Evolutionary conservation across 371 early-diverging fungal species (phyloP), one percentile per base, ranked within the genome.

Genomic region (Mortierella sp.): DNA sequence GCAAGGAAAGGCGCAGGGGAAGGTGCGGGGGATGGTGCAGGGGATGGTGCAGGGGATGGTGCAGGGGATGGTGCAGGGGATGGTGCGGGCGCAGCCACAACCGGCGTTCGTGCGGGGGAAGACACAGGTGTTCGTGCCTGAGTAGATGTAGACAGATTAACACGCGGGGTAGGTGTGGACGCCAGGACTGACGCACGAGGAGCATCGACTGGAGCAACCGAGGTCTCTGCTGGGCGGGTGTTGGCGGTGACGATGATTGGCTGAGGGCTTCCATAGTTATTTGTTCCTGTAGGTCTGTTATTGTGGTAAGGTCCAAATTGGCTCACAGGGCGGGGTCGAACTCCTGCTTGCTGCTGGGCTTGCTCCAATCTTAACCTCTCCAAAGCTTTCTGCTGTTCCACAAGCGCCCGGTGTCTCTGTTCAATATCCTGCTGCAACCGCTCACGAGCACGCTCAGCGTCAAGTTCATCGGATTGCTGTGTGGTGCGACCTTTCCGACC

Each of bases 181-280:
- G 10, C 34, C 34, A 34, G 10, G 13, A 56, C 52, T 3, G 59
- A 49, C 6, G 60, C 24, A 9, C 54, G 72, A 24, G 73, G 67
- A 13, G 62, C 67, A 14, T 62, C 62, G 24, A 67, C 73, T 30
- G 73, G 67, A 4, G 67, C 34, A 34, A n/a, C n/a, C n/a, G n/a
- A n/a, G n/a, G n/a, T n/a, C n/a, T n/a, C n/a, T n/a, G n/a, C 34
- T 72, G 0, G 54, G 43, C 3, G 51, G 10, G 62, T 18, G 49
- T 42, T 42, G 55, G 1, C 6, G 51, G 27, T 18, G 39, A 2
- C 21, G 26, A 23, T 3, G 47, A 26, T 28, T 9, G 62, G 58
- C 62, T 58, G 57, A 42, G 61, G 56, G 34, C 43, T 42, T 5
- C 62, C 58, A 39, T 52, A 45, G 48, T 41, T 58, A 13, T 54